Conservation (phyloP, 1,284 basidiomycete genomes). For the Violaceomyces palustris region DNA sequence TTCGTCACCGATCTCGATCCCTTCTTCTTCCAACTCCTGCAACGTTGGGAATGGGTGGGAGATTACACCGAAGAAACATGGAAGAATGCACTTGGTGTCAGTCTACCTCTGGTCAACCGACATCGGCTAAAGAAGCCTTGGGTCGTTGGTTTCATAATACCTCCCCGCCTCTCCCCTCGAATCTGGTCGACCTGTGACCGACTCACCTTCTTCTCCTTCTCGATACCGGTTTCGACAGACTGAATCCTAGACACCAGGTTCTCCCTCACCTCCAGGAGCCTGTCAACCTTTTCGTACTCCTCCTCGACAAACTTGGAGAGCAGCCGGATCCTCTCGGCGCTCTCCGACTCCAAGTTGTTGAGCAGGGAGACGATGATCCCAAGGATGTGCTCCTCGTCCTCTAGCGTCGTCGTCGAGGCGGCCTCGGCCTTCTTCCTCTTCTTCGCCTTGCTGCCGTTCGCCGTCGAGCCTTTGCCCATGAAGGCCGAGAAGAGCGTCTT, state of each 20-base stretch:
- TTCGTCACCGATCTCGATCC: constrained; percentile 61
- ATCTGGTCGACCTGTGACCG: constrained; percentile 57
- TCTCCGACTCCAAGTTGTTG: constrained; percentile 81
- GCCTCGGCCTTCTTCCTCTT: neutral
- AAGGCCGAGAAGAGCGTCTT: constrained; percentile 83
- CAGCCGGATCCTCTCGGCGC: constrained; percentile 71
- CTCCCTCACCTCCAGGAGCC: constrained; percentile 80
- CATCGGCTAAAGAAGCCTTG: too few species aligned
- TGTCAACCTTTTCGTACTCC: constrained; percentile 87
- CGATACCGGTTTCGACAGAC: constrained; percentile 63
- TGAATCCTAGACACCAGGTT: constrained; percentile 62
- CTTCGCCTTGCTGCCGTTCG: neutral
- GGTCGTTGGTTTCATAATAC: too few species aligned
- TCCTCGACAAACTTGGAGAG: constrained; percentile 88
- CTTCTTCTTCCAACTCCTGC: constrained; percentile 62
- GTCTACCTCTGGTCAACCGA: too few species aligned
- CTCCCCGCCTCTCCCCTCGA: too few species aligned
- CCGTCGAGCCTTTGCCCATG: constrained; percentile 67
- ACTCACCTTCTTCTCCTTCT: constrained; percentile 63
- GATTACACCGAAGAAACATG: too few species aligned
- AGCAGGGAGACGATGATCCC: constrained; percentile 83
- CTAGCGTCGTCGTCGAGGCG: neutral
- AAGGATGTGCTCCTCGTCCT: constrained; percentile 80
- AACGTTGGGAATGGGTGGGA: too few species aligned
- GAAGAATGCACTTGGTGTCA: too few species aligned